These are phyloP conservation scores for Aspergillus nidulans DNA, from an alignment of 495 filamentous ascomycete genomes.

Conservation along the genomic window DNA sequence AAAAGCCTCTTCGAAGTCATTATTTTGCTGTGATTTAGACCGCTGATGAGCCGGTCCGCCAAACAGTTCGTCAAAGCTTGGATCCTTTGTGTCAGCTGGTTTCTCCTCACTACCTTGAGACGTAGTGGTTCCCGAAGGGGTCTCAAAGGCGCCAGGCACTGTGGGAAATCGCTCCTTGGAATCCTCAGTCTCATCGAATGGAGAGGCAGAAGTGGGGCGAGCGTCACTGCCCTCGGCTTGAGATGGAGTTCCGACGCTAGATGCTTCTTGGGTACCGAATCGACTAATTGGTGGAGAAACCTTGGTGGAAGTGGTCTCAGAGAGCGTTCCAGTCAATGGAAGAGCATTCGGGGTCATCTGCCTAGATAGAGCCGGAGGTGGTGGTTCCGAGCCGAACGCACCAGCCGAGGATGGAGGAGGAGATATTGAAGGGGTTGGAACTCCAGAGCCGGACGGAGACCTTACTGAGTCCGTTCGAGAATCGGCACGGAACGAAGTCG, in stretches of 20 bases:
- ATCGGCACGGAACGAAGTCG: conserved; percentile 66
- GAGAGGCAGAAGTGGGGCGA: conserved; percentile 29
- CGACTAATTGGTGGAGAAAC: conserved; percentile 76
- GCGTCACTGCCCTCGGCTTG: conserved; percentile 35
- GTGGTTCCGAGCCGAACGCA: conserved; percentile 39
- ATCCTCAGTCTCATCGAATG: conserved; percentile 42
- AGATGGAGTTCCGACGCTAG: conserved; percentile 57
- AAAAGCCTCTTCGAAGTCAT: conserved; percentile 48
- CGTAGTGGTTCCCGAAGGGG: conserved; percentile 13
- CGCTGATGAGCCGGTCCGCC: conserved; percentile 50
- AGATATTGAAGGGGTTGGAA: conserved; percentile 58
- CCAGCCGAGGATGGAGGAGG: conserved; percentile 51
- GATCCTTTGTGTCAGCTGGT: conserved; percentile 26
- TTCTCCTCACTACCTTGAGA: conserved; percentile 22
- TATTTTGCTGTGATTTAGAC: conserved; percentile 54
- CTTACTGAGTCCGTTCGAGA: conserved; percentile 33
- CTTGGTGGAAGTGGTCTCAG: conserved; percentile 70
- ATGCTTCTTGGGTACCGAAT: conserved; percentile 49
- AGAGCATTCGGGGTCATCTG: conserved; percentile 71
- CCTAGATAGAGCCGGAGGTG: conserved; percentile 60
- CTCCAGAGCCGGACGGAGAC: conserved; percentile 37
- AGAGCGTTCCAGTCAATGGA: conserved; percentile 61
- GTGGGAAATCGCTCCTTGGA: conserved; percentile 27
- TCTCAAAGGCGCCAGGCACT: conserved; percentile 18
- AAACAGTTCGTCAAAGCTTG: conserved; percentile 52